These are phyloP conservation scores for Apodospora peruviana DNA, from an alignment of 495 filamentous ascomycete species.

Conservation along the genomic window DNA sequence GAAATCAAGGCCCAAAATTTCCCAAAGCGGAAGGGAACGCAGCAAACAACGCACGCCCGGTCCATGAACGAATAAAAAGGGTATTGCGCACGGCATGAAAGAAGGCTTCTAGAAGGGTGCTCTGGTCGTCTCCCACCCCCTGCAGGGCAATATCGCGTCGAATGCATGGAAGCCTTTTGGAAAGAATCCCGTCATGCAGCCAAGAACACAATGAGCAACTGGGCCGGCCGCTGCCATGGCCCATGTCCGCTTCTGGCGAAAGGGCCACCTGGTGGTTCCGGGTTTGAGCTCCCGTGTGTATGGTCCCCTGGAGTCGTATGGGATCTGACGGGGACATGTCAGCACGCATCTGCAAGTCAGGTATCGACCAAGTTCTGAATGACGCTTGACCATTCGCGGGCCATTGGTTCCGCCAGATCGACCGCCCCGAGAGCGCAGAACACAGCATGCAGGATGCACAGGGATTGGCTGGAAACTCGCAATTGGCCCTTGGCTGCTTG, in stretches of 20 bases:
- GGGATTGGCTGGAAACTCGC: neutral
- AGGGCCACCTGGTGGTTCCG: neutral
- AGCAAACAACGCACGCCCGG: neutral
- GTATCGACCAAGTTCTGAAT: neutral
- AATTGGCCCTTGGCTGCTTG: neutral
- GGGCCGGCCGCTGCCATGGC: too few relatives aligned
- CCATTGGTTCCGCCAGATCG: neutral
- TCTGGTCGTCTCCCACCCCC: neutral
- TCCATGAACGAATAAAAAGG: neutral
- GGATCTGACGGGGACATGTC: neutral
- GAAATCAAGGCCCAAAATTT: neutral
- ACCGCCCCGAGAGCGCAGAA: neutral
- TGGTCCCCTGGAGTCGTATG: neutral
- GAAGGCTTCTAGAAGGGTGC: neutral
- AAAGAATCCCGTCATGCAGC: conserved; percentile 5
- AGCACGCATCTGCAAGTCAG: neutral
- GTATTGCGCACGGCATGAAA: neutral
- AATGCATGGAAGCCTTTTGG: conserved; percentile 16
- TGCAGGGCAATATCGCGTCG: conserved; percentile 4
- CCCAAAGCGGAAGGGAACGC: neutral
- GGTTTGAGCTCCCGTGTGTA: neutral
- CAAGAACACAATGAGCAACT: neutral
- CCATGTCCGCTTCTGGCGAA: too few relatives aligned
- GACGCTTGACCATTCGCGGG: neutral
- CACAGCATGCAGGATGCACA: neutral